phyloP scores from a whole-genome alignment of 306 rosid genomes.

The Medicago arabica region DNA sequence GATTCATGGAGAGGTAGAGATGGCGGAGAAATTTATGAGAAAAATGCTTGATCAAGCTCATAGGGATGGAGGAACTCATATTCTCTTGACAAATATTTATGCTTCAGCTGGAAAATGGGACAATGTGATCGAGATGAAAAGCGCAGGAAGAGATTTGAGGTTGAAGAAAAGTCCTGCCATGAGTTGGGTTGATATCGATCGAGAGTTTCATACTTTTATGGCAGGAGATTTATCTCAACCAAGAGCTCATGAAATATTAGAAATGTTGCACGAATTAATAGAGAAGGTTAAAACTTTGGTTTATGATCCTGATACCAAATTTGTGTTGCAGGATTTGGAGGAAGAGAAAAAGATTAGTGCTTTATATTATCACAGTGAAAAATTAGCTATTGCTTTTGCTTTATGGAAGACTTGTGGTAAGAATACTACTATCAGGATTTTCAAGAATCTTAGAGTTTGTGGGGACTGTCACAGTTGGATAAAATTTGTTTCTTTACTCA shows the following conservation, averaged over 20 bases:
- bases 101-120: constrained; percentile 75
- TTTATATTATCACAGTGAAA: constrained; percentile 70
- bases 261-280: constrained; percentile 50
- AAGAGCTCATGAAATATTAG: constrained; percentile 49
- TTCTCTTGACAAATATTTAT: constrained; percentile 70
- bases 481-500: constrained; percentile 57
- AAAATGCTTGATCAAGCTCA: constrained; percentile 59
- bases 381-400: constrained; percentile 69
- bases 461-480: constrained; percentile 72
- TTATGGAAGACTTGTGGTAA: constrained; percentile 61
- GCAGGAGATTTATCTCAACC: constrained; percentile 77
- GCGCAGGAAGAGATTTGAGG: constrained; percentile 58
- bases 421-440: constrained; percentile 54
- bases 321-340: constrained; percentile 65
- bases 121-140: constrained; percentile 69
- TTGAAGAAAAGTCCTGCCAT: constrained; percentile 67
- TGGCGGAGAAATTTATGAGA: constrained; percentile 65
- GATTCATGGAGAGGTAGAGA: constrained; percentile 64
- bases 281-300: constrained; percentile 57
- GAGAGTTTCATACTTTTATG: constrained; percentile 73
- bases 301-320: constrained; percentile 67
- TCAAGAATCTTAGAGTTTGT: constrained; percentile 77
- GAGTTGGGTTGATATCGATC: constrained; percentile 71
- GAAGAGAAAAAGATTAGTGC: constrained; percentile 59
- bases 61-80: constrained; percentile 61